Evolutionary conservation across 768 basidiomycete genomes (phyloP), one percentile per base, ranked within the genome.

Genomic region (Panaeolus papilionaceus): DNA sequence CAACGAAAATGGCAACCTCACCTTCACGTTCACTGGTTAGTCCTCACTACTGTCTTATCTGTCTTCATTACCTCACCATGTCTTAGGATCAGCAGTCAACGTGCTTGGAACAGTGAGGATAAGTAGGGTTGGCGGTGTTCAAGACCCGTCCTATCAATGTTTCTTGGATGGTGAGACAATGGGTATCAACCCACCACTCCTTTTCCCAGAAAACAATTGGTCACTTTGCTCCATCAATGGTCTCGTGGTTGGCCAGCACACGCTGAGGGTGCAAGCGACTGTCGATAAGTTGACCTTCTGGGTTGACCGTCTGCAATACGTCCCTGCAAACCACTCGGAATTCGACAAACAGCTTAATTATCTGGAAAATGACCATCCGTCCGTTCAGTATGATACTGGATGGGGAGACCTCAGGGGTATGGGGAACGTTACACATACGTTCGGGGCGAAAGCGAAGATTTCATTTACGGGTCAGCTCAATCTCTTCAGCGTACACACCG

Each of bases 1-100:
- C 14, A 75, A 71, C 10, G 54, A 67, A 14, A 70, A 72, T 42
- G 75, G 66, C 4, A 75, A 71, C 61, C 54, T 78, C 9, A 69
- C 74, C 1, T 78, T 77, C 42, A 67, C 67, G 1, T 78, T 77
- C 65, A 64, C 64, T 62, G 78, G 77, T 77, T 16, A 14, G 73
- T 45, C 26, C 18, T 38, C 38, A 9, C 18, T 12, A 33, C 6
- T 33, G 33, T 5, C 8, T 33, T 3, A 11, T 23, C 9, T 20
- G 37, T 28, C 12, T 16, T 47, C 23, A 16, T 61, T 28, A 39
- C 28, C 47, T 65, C 26, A 33, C 12, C 44, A 16, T 66, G 23
- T 2, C 63, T 64, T 26, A 45, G 61, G 28, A 3, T 47, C 38
- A 33, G 62, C 49, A 3, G 28, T 63, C 26, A n/a, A 49, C 26